These are phyloP conservation scores for Priceomyces medius DNA, from an alignment of 805 yeast species.

Conservation along the genomic window DNA sequence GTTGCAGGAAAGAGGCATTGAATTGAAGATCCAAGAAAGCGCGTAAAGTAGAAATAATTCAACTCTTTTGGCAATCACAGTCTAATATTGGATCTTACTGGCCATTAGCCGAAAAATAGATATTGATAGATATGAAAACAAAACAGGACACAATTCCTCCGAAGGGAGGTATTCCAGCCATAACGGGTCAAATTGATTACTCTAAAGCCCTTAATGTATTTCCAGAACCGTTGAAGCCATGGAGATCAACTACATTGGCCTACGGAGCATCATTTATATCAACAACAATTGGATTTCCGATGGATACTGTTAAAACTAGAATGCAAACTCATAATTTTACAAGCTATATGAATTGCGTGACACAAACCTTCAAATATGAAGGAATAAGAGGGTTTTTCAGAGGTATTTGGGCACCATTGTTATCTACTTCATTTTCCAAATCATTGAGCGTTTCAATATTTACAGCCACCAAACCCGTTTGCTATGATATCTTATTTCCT, in stretches of 20 bases:
- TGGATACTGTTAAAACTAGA: slow-evolving; percentile 84
- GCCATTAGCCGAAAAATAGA: too few species aligned
- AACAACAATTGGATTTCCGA: slow-evolving; percentile 75
- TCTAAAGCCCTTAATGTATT: slow-evolving; percentile 47
- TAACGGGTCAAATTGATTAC: slow-evolving; percentile 53
- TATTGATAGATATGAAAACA: slow-evolving; percentile 1
- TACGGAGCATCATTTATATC: slow-evolving; percentile 62
- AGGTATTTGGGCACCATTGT: slow-evolving; percentile 72
- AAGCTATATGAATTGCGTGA: slow-evolving; percentile 56
- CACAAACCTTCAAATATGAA: slow-evolving; percentile 54
- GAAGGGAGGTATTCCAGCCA: slow-evolving; percentile 47
- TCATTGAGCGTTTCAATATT: slow-evolving; percentile 67
- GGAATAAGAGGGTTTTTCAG: slow-evolving; percentile 72
- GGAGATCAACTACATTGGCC: slow-evolving; percentile 59
- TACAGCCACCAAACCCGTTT: slow-evolving; percentile 49
- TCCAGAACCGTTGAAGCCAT: slow-evolving; percentile 50
- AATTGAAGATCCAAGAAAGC: too few species aligned
- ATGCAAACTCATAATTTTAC: slow-evolving; percentile 73
- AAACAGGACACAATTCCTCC: neutral
- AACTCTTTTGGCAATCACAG: too few species aligned
- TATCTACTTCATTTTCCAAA: slow-evolving; percentile 63
- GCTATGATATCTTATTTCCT: slow-evolving; percentile 16
- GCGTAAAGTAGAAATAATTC: too few species aligned
- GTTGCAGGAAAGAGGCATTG: too few species aligned
- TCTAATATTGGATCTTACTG: too few species aligned